phyloP scores from a whole-genome alignment of 2,329 filamentous ascomycete species.

The Graphiopsis chlorocephala region DNA sequence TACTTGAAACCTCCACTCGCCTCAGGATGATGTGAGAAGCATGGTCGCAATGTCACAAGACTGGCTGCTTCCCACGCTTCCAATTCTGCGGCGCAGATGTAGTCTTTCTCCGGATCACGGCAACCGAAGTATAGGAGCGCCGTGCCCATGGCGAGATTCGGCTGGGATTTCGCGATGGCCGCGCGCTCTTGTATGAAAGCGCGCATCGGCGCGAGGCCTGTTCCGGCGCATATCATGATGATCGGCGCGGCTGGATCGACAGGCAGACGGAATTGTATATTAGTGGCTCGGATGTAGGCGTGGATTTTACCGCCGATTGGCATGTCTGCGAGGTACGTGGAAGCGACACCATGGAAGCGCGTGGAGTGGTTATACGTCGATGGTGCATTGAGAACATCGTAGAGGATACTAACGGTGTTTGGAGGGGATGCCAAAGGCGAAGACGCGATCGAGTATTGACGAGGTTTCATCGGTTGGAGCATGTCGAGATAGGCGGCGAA shows the following conservation, averaged over 20 bases:
- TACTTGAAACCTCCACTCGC: slow-evolving; percentile 45
- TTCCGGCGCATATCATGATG: slow-evolving; percentile 53
- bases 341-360: slow-evolving; percentile 39
- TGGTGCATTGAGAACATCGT: slow-evolving; percentile 48
- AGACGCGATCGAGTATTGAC: slow-evolving; percentile 29
- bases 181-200: slow-evolving; percentile 40
- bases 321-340: slow-evolving; percentile 39
- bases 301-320: slow-evolving; percentile 38
- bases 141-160: slow-evolving; percentile 23
- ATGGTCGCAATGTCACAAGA: slow-evolving; percentile 16
- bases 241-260: slow-evolving; percentile 45
- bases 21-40: slow-evolving; percentile 34
- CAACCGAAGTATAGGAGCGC: slow-evolving; percentile 33
- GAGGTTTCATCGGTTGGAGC: slow-evolving; percentile 25
- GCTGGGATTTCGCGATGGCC: slow-evolving; percentile 33
- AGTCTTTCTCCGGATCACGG: slow-evolving; percentile 48
- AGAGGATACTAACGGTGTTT: slow-evolving; percentile 54
- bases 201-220: slow-evolving; percentile 50
- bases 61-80: slow-evolving; percentile 18
- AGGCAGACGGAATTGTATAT: slow-evolving; percentile 42
- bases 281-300: slow-evolving; percentile 37
- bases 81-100: slow-evolving; percentile 30
- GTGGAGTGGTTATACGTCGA: slow-evolving; percentile 15
- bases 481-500: slow-evolving; percentile 51
- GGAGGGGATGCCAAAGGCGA: slow-evolving; percentile 20